Evolutionary conservation across 352 stramenopile species (phyloP).

Genomic region (Bremia lactucae): DNA sequence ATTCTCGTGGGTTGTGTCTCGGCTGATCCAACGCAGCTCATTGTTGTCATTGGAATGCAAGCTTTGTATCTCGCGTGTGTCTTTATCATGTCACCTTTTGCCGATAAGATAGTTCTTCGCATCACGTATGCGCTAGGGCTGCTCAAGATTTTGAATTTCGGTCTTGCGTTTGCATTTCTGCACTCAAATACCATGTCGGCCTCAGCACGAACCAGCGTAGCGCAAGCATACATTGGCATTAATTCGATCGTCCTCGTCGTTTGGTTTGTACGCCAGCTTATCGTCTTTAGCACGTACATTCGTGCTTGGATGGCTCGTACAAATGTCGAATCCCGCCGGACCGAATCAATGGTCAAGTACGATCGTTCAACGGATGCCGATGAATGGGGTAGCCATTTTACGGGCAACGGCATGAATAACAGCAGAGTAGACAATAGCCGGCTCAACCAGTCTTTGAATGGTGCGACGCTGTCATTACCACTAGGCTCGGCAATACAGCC

Average conservation of each 20-base stretch:
- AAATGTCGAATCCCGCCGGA: slow-evolving; percentile 19
- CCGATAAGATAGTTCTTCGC: slow-evolving; percentile 27
- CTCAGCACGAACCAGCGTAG: slow-evolving; percentile 23
- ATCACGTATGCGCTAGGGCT: slow-evolving; percentile 37
- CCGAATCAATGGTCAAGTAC: slow-evolving; percentile 17
- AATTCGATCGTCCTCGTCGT: slow-evolving; percentile 48
- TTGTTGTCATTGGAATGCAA: slow-evolving; percentile 43
- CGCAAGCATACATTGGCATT: slow-evolving; percentile 48
- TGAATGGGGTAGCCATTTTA: slow-evolving; percentile 36
- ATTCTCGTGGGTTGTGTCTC: slow-evolving; percentile 49
- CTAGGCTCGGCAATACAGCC: slow-evolving; percentile 1
- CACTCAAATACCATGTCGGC: slow-evolving; percentile 36
- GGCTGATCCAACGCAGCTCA: slow-evolving; percentile 40
- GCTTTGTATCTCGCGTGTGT: slow-evolving; percentile 38
- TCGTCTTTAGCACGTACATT: slow-evolving; percentile 47
- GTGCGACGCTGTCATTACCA: slow-evolving; percentile 3
- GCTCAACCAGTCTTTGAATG: slow-evolving; percentile 10
- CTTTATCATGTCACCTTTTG: slow-evolving; percentile 32
- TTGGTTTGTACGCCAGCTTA: slow-evolving; percentile 48
- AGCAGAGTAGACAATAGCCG: too few relatives aligned
- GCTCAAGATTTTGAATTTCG: slow-evolving; percentile 54
- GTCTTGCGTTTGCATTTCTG: slow-evolving; percentile 45
- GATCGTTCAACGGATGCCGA: slow-evolving; percentile 24
- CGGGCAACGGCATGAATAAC: slow-evolving; percentile 5
- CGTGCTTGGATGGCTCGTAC: slow-evolving; percentile 42